phyloP scores from a whole-genome alignment of 345 rosid species.

The Populus tremula region DNA sequence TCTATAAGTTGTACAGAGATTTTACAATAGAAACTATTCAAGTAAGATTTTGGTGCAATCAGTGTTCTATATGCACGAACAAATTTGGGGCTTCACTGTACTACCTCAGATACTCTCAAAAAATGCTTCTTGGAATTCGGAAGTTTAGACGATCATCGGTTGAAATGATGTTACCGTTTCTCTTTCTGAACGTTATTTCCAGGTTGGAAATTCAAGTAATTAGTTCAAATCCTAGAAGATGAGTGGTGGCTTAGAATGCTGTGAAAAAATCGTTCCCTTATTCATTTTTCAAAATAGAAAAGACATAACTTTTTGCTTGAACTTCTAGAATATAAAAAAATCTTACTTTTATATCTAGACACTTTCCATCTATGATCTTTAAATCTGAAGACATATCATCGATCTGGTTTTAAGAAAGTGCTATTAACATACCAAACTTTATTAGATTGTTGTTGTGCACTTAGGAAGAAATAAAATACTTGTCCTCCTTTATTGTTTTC shows the following conservation, averaged over 20 bases:
- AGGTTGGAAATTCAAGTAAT: neutral
- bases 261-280: neutral
- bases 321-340: neutral
- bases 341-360: no score
- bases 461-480: no score
- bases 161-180: neutral
- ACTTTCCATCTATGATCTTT: no score
- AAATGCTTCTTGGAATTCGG: neutral
- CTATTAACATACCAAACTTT: no score
- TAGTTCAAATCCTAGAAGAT: neutral
- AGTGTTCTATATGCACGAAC: neutral
- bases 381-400: no score
- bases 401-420: no score
- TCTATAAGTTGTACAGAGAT: neutral
- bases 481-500: no score
- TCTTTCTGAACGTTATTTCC: neutral
- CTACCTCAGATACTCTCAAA: neutral
- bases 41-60: neutral
- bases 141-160: neutral
- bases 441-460: no score
- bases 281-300: neutral
- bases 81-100: neutral
- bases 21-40: neutral
- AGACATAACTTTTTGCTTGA: neutral
- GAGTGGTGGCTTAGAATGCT: neutral